Evolutionary conservation across 2,329 filamentous ascomycete genomes (phyloP).

Genomic region (Botrytis paeoniae): DNA sequence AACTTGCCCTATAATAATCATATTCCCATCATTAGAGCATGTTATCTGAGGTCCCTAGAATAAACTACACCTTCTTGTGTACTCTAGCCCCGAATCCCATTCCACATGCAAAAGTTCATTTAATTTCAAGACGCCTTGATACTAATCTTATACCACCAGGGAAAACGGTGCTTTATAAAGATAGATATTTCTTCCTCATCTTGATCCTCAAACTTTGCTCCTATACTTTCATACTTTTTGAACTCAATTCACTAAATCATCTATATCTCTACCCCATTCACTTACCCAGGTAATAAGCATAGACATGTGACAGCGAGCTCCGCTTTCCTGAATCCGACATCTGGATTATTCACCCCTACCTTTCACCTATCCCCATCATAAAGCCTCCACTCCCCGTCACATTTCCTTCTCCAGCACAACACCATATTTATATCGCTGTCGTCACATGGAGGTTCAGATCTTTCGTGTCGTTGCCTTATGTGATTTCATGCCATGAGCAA

Average conservation of each 20-base stretch:
- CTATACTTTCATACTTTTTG: not conserved
- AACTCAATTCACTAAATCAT: not conserved
- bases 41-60: no score
- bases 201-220: not conserved
- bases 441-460: not conserved
- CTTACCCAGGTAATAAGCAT: not conserved
- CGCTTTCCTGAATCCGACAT: accelerated
- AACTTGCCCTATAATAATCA: no score
- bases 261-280: not conserved
- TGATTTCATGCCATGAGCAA: not conserved
- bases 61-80: no score
- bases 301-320: not conserved
- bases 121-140: no score
- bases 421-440: not conserved
- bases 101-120: no score
- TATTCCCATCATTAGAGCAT: no score
- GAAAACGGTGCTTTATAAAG: not conserved
- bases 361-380: not conserved
- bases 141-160: no score
- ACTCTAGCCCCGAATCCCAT: no score
- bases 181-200: not conserved
- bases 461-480: not conserved
- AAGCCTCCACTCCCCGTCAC: not conserved
- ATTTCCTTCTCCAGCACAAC: not conserved
- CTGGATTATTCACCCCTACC: not conserved